Evolutionary conservation across 2,329 filamentous ascomycete genomes (phyloP).

Genomic region (Rutstroemia sydowiana): DNA sequence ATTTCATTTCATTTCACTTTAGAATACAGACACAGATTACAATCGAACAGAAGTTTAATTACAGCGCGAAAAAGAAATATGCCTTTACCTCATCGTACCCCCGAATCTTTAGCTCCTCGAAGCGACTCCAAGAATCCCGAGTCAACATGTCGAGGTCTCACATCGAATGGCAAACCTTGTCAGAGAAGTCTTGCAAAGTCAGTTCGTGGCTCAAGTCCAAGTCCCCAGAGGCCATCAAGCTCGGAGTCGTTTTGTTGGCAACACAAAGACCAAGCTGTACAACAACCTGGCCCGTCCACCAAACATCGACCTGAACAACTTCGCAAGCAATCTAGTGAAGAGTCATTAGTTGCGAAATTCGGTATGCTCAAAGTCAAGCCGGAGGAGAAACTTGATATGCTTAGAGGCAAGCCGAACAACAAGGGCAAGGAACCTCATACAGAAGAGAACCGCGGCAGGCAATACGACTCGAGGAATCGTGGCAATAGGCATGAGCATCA

Average conservation of each 20-base stretch:
- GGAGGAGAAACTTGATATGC: slow-evolving; percentile 58
- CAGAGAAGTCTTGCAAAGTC: slow-evolving; percentile 57
- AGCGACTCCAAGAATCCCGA: slow-evolving; percentile 78
- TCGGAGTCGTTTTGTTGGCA: slow-evolving; percentile 72
- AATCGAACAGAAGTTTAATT: not conserved
- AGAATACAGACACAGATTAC: too few relatives aligned
- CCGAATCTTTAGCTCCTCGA: slow-evolving; percentile 70
- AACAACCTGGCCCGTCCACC: slow-evolving; percentile 31
- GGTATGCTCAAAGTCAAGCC: slow-evolving; percentile 58
- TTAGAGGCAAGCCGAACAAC: slow-evolving; percentile 44
- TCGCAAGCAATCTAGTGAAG: slow-evolving; percentile 64
- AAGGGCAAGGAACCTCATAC: slow-evolving; percentile 20
- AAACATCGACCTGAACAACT: slow-evolving; percentile 22
- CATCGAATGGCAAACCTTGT: slow-evolving; percentile 74
- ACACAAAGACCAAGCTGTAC: slow-evolving; percentile 71
- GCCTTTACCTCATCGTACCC: slow-evolving; percentile 65
- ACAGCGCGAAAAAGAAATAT: slow-evolving; percentile 33
- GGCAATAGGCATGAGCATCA: not conserved
- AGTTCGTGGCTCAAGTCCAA: slow-evolving; percentile 23
- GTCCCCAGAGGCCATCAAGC: slow-evolving; percentile 21
- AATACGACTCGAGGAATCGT: not conserved
- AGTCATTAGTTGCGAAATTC: slow-evolving; percentile 75
- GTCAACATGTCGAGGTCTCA: slow-evolving; percentile 84
- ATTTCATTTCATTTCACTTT: not conserved
- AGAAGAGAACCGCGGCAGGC: slow-evolving; percentile 5